Evolutionary conservation across 192 early-diverging fungal species (phyloP).

Genomic region (Coemansia sp.): DNA sequence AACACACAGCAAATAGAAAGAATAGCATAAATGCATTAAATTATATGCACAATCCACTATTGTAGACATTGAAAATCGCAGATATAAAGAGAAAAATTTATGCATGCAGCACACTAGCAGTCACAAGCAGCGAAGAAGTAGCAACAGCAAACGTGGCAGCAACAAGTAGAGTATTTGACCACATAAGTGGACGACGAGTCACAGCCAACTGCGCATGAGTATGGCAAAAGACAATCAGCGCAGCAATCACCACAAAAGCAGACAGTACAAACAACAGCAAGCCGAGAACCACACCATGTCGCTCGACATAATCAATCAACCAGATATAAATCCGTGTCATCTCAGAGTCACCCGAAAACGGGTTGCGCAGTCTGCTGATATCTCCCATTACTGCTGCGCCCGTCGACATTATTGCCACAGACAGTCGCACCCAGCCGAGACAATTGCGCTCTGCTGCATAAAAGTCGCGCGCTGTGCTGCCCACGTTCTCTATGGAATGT

Average conservation of each 20-base stretch:
- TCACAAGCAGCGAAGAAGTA: conserved; percentile 2
- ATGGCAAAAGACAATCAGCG: conserved; percentile 21
- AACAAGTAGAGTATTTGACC: conserved; percentile 26
- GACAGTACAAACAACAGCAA: conserved; percentile 22
- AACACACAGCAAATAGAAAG: no score
- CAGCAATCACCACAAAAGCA: conserved; percentile 12
- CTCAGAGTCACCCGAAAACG: not conserved
- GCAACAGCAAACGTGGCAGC: conserved; percentile 18
- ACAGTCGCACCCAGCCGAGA: conserved; percentile 43
- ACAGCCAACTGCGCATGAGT: conserved; percentile 31
- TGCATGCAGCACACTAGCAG: not conserved
- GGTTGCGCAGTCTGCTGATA: not conserved
- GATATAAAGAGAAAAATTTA: not conserved
- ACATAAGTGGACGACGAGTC: conserved; percentile 18
- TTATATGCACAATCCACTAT: no score
- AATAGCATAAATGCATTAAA: no score
- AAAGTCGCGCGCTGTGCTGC: conserved; percentile 46
- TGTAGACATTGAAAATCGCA: no score
- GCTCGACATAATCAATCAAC: not conserved
- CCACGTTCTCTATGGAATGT: conserved; percentile 15
- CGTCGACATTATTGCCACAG: conserved; percentile 30
- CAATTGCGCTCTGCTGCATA: conserved; percentile 48
- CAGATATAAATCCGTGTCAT: conserved; percentile 8
- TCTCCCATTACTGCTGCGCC: conserved; percentile 27
- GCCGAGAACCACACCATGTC: not conserved